Evolutionary conservation across 495 filamentous ascomycete genomes (phyloP).

Genomic region (Trichocladium antarcticum): DNA sequence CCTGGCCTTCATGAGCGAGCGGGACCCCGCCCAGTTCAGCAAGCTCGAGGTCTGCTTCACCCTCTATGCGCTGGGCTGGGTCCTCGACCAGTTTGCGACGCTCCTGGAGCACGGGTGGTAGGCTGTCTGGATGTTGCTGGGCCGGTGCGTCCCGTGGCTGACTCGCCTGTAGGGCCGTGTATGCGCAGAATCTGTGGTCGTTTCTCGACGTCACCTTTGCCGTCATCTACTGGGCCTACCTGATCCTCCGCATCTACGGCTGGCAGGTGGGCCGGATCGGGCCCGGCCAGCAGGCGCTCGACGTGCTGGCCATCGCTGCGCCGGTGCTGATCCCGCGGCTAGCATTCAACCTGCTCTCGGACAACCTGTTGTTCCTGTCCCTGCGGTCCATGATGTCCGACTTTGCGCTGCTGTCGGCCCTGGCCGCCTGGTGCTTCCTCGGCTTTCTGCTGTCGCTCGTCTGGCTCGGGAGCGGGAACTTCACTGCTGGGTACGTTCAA

Average conservation of each 20-base stretch:
- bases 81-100: slow-evolving; percentile 59
- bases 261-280: slow-evolving; percentile 28
- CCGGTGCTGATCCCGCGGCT: slow-evolving; percentile 61
- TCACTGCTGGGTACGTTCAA: slow-evolving; percentile 33
- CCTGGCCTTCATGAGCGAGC: slow-evolving; percentile 50
- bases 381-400: slow-evolving; percentile 65
- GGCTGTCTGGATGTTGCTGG: slow-evolving; percentile 4
- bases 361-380: slow-evolving; percentile 62
- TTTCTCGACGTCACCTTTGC: slow-evolving; percentile 63
- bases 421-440: slow-evolving; percentile 61
- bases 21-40: slow-evolving; percentile 40
- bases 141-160: not conserved
- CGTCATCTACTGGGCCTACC: slow-evolving; percentile 48
- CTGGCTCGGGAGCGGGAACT: slow-evolving; percentile 48
- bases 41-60: slow-evolving; percentile 48
- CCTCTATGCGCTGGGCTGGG: slow-evolving; percentile 59
- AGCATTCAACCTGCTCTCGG: slow-evolving; percentile 62
- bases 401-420: slow-evolving; percentile 51
- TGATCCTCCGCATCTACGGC: slow-evolving; percentile 49
- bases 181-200: slow-evolving; percentile 69
- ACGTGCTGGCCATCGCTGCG: slow-evolving; percentile 57
- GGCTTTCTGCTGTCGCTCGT: slow-evolving; percentile 61
- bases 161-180: slow-evolving; percentile 50
- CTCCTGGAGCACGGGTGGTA: slow-evolving; percentile 61
- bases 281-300: slow-evolving; percentile 46